Evolutionary conservation across 2,329 filamentous ascomycete genomes (phyloP).

Genomic region (Monosporascus sp.): DNA sequence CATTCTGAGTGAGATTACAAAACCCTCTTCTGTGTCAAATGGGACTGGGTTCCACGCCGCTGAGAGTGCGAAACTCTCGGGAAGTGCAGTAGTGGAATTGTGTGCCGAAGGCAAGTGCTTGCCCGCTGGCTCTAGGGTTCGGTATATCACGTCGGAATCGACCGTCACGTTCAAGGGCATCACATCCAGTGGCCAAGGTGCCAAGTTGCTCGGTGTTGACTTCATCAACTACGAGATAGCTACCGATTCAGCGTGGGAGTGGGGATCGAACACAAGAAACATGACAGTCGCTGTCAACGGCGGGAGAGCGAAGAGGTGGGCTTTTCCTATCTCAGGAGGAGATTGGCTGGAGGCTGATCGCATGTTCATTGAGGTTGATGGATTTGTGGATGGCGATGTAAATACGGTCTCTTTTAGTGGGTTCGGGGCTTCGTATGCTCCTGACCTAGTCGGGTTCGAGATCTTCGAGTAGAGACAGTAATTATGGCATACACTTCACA

Average conservation of each 20-base stretch:
- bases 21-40: slow-evolving; percentile 11
- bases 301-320: slow-evolving; percentile 36
- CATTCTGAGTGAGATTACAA: slow-evolving; percentile 30
- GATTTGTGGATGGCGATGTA: slow-evolving; percentile 36
- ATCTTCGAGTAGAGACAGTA: slow-evolving; percentile 19
- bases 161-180: slow-evolving; percentile 31
- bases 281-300: slow-evolving; percentile 46
- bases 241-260: slow-evolving; percentile 35
- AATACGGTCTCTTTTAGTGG: slow-evolving; percentile 33
- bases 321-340: slow-evolving; percentile 44
- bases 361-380: slow-evolving; percentile 38
- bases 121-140: slow-evolving; percentile 39
- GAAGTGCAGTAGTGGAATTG: slow-evolving; percentile 27
- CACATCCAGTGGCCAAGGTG: slow-evolving; percentile 30
- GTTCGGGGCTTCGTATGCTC: slow-evolving; percentile 26
- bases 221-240: slow-evolving; percentile 50
- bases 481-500: too few relatives aligned
- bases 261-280: slow-evolving; percentile 44
- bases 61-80: slow-evolving; percentile 29
- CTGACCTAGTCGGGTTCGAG: slow-evolving; percentile 41
- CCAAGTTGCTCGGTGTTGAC: slow-evolving; percentile 40
- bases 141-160: slow-evolving; percentile 29
- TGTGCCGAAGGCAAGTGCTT: slow-evolving; percentile 36
- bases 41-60: slow-evolving; percentile 8
- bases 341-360: slow-evolving; percentile 47